phyloP scores from a whole-genome alignment of 2,329 filamentous ascomycete species.

The Paecilomyces niveus region DNA sequence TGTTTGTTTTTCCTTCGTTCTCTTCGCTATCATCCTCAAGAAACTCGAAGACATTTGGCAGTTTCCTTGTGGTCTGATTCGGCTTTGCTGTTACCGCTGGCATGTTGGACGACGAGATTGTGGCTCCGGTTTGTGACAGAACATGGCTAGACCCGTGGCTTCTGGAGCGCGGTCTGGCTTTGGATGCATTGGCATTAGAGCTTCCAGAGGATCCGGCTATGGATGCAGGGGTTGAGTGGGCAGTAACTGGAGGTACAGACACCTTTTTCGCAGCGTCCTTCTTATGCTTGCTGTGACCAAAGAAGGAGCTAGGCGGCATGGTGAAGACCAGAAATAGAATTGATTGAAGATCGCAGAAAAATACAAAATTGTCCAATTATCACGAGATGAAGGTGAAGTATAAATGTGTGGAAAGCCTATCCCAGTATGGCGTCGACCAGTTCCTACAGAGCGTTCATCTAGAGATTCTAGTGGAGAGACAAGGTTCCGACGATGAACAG shows the following conservation, averaged over 20 bases:
- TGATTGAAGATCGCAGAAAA: not conserved
- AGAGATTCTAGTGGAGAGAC: not conserved
- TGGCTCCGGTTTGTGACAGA: not conserved
- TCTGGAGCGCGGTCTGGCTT: slow-evolving; percentile 2
- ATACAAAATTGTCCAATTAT: not conserved
- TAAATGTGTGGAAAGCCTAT: not conserved
- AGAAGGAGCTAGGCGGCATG: not conserved
- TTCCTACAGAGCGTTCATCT: not conserved
- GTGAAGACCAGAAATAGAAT: not conserved
- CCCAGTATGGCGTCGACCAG: not conserved
- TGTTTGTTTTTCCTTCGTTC: not conserved
- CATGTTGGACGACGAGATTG: slow-evolving; percentile 1
- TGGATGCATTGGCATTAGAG: not conserved
- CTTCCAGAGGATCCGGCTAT: slow-evolving; percentile 1
- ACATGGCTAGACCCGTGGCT: slow-evolving; percentile 3
- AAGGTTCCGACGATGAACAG: not conserved
- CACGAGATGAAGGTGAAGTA: not conserved
- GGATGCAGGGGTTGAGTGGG: slow-evolving; percentile 1
- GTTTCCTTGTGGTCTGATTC: not conserved
- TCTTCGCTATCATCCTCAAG: slow-evolving; percentile 18
- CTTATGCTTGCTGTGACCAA: not conserved
- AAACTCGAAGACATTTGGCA: slow-evolving; percentile 35
- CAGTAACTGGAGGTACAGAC: not conserved
- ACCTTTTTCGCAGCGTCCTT: not conserved
- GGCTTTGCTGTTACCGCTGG: slow-evolving; percentile 2